Base-by-base conservation (phyloP, 495 filamentous ascomycete genomes). In the Penicillium cataractarum region DNA sequence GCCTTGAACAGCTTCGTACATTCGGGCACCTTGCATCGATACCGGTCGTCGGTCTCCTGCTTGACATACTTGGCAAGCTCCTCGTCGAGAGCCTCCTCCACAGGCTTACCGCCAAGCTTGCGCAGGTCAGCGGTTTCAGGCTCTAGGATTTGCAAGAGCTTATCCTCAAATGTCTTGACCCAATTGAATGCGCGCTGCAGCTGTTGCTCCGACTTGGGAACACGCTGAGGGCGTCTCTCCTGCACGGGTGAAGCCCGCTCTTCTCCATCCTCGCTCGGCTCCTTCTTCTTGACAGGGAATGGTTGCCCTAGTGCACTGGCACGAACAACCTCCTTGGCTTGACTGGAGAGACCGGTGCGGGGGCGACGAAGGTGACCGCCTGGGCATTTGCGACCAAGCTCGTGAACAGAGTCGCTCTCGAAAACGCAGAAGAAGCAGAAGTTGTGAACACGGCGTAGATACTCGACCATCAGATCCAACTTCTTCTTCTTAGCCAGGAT, bases 351-450 rank as follows among this genome's bases (percentile, higher is more conserved):
- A 42, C 90, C 92, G 65, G 88, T 87, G 53, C 93, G 83, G 12
- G 95, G 95, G 22, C 95, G 89, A 60, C 95, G 91, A 55, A 97
- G 89, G 82, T 99, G 95, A 26, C 95, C 95, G 27, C 95, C 95
- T 32, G 96, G 92, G 64, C 95, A 99, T 77, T 99, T 99, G 55
- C 96, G 86, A 31, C 89, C 92, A 52, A 99, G 82, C 73, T 98
- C 95, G 70, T 98, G 96, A 39, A 99, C 88, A 0, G 94, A 97
- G 73, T 99, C 95, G 74, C 92, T 93, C 74, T 97, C 96, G 69
- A 97, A 97, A 27, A 99, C 95, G 76, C 95, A 99, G 81, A 97
- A 99, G 81, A 99, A 97, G 80, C 95, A 99, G 78, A 98, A 97
- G 73, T 94, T 97, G 85, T 93, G 95, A 55, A 97, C 94, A 15